These are phyloP conservation scores for Hymenoscyphus repandus DNA, from an alignment of 2,329 filamentous ascomycete species.

Conservation along the genomic window DNA sequence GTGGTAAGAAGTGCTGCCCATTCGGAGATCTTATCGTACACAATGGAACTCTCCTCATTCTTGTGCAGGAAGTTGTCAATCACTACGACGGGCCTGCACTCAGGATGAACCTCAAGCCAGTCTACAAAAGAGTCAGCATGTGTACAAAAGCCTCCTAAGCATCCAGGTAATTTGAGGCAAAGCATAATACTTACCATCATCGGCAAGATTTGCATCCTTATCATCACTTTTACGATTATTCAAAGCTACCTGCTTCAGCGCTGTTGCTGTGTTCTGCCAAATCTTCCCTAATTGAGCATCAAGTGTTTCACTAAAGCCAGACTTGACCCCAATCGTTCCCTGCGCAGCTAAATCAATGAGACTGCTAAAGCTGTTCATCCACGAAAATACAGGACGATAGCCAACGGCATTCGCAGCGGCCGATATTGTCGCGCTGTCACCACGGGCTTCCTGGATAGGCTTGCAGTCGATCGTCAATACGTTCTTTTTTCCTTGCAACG, in stretches of 20 bases:
- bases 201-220: conserved; percentile 64
- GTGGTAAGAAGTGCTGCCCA: conserved; percentile 86
- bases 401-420: conserved; percentile 78
- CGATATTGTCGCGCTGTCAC: conserved; percentile 79
- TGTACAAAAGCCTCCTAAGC: neutral
- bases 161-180: neutral
- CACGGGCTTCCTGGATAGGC: conserved; percentile 82
- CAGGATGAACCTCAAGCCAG: conserved; percentile 84
- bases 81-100: conserved; percentile 75
- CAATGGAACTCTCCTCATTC: conserved; percentile 56
- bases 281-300: conserved; percentile 89
- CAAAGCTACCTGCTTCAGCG: conserved; percentile 73
- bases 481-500: conserved; percentile 68
- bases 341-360: conserved; percentile 89
- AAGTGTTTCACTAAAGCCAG: conserved; percentile 87
- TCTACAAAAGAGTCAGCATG: conserved; percentile 32
- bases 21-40: conserved; percentile 76
- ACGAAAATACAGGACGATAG: conserved; percentile 89
- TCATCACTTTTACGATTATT: conserved; percentile 65
- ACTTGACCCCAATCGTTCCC: conserved; percentile 88
- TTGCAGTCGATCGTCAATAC: conserved; percentile 90
- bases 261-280: conserved; percentile 73
- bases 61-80: conserved; percentile 91
- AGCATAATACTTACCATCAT: conserved; percentile 49
- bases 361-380: conserved; percentile 92